Percentiles rank a stretch among this genome's conserved stretches.
Evolutionary conservation across 2,329 filamentous ascomycete species (phyloP).

Genomic region (Sporothrix sp.): DNA sequence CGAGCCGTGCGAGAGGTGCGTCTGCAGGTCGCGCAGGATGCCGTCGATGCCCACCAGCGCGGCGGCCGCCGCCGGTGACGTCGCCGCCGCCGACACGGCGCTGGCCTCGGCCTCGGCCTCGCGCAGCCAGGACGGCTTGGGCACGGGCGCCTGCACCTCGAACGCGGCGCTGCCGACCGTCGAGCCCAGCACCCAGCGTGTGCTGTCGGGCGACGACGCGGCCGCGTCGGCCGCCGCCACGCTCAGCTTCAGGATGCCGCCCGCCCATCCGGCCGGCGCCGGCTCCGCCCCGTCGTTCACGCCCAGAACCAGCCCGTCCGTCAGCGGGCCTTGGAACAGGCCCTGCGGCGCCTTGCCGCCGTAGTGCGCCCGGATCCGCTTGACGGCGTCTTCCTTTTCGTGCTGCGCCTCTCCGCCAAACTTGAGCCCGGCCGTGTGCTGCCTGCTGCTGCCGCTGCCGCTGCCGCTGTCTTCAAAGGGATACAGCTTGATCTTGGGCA

Average conservation of each 20-base stretch:
- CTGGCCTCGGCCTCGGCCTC: constrained; percentile 19
- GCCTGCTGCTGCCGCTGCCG: constrained; percentile 41
- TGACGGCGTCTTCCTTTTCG: constrained; percentile 67
- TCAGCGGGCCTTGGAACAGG: constrained; percentile 73
- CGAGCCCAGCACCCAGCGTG: constrained; percentile 66
- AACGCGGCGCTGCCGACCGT: constrained; percentile 59
- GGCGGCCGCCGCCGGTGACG: constrained; percentile 33
- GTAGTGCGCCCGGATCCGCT: constrained; percentile 64
- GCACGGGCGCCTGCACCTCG: constrained; percentile 65
- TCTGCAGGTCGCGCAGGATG: constrained; percentile 60
- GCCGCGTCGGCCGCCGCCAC: constrained; percentile 32
- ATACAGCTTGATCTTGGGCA: constrained; percentile 60
- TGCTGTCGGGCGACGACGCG: constrained; percentile 25
- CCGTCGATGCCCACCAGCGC: constrained; percentile 75
- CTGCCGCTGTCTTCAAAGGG: constrained; percentile 55
- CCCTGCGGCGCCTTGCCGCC: constrained; percentile 47
- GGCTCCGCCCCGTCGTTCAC: constrained; percentile 42
- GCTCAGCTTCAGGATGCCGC: constrained; percentile 66
- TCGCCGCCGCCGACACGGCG: constrained; percentile 46
- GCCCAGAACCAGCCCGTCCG: constrained; percentile 73
- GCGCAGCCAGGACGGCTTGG: constrained; percentile 49
- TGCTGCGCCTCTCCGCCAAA: constrained; percentile 83
- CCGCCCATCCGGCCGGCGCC: constrained; percentile 51
- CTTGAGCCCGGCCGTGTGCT: constrained; percentile 50
- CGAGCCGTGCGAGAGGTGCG: constrained; percentile 72